phyloP scores from a whole-genome alignment of 176 grass and related monocot genomes.

The Avena insularis region DNA sequence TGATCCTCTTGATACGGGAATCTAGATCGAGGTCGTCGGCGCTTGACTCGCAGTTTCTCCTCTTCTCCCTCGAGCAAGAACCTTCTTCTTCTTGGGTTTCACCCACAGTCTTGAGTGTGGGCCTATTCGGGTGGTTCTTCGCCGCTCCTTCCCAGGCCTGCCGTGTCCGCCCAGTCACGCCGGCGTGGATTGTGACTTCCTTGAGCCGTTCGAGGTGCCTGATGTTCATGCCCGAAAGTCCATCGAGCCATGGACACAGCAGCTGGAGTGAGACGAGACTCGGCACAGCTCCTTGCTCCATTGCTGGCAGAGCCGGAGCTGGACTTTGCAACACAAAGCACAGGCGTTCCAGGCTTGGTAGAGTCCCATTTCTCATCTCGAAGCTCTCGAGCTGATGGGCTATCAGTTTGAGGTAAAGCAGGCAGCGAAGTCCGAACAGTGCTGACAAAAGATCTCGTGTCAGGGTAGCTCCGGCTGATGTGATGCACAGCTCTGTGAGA shows the following conservation, averaged over 20 bases:
- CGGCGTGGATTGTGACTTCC: neutral
- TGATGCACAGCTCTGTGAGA: conserved; percentile 36
- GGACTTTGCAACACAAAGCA: conserved; percentile 1
- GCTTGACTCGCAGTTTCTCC: neutral
- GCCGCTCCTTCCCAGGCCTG: neutral
- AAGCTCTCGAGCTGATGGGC: neutral
- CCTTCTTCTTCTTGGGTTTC: neutral
- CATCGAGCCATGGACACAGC: neutral
- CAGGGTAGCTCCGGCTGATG: neutral
- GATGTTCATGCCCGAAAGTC: neutral
- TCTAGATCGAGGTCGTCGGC: neutral
- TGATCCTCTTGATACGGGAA: neutral
- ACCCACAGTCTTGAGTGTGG: neutral
- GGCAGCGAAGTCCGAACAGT: neutral
- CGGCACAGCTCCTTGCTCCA: conserved; percentile 31
- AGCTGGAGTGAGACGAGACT: conserved; percentile 34
- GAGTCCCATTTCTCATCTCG: neutral
- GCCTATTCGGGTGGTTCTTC: conserved; percentile 1
- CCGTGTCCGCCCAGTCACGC: neutral
- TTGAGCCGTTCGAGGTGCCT: conserved; percentile 8
- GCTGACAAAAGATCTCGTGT: neutral
- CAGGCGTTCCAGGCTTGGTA: conserved; percentile 27
- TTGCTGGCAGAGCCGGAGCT: neutral
- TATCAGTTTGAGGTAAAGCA: conserved; percentile 1
- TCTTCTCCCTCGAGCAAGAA: neutral